These are phyloP conservation scores for Globisporangium parvum DNA, from an alignment of 352 stramenopile species.

Conservation along the genomic window DNA sequence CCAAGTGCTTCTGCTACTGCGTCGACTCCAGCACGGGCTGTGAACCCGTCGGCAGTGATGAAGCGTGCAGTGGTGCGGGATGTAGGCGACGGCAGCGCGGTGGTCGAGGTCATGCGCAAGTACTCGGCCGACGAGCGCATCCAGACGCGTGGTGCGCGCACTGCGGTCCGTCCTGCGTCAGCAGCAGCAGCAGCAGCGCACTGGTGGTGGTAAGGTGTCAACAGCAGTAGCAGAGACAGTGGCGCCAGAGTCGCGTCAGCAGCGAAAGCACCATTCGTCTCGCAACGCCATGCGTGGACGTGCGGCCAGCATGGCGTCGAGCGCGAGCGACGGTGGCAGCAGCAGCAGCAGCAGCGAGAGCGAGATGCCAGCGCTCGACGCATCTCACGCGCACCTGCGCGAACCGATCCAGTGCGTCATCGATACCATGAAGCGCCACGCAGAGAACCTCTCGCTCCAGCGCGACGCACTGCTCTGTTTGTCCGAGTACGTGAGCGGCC, in stretches of 20 bases:
- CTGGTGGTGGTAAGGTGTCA: not conserved
- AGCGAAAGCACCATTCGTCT: not conserved
- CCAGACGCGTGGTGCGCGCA: conserved; percentile 38
- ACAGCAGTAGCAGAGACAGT: not conserved
- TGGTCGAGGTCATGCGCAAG: conserved; percentile 44
- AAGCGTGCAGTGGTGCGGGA: conserved; percentile 42
- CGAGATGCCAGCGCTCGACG: not conserved
- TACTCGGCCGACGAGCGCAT: conserved; percentile 34
- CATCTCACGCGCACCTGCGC: not conserved
- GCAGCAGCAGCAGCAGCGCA: not conserved
- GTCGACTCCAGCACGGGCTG: conserved; percentile 1
- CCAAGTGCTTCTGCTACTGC: not conserved
- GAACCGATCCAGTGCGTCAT: conserved; percentile 31
- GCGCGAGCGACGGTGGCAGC: not conserved
- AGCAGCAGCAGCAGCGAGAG: not conserved
- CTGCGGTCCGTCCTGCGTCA: conserved; percentile 36
- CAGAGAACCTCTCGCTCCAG: conserved; percentile 30
- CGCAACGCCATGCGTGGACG: no score
- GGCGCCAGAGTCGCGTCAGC: not conserved
- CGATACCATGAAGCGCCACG: conserved; percentile 34
- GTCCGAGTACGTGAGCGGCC: conserved; percentile 26
- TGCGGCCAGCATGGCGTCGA: no score
- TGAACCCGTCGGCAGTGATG: conserved; percentile 40
- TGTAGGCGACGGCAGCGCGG: conserved; percentile 27
- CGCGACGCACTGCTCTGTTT: conserved; percentile 43